Evolutionary conservation across 306 rosid species (phyloP), one percentile per base, ranked within the genome.

Genomic region (Elaeagnus macrophylla): DNA sequence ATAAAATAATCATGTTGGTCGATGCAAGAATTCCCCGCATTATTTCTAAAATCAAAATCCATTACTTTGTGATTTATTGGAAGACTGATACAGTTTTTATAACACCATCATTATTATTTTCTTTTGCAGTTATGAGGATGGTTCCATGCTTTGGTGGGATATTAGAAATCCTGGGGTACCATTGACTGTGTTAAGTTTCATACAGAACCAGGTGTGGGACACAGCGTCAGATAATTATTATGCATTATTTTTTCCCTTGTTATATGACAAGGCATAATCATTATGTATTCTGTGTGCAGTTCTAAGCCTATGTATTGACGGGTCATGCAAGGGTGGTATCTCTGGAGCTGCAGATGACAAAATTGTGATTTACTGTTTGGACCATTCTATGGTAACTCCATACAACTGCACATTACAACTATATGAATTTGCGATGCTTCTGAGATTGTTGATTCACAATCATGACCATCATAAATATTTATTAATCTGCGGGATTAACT

Each of bases 91-190:
- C 7, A 46, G 15, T 66, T 63, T 35, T 19, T 39, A 46, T n/a
- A 14, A 18, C 44, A 43, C 53, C 57, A 50, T 37, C 60, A 5
- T 16, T 41, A 46, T 71, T 46, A 51, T 56, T 53, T 57, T 37
- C 53, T 10, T 66, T 45, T 67, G 70, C 66, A 91, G 97, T 56
- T 87, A 82, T 50, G 95, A 89, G 74, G 97, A 91, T 54, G 97
- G 96, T 52, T 80, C 93, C 65, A 86, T 91, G 96, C 95, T 86
- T 66, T 91, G 87, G 96, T 84, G 97, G 97, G 97, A 91, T 77
- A 37, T 87, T 62, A 74, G 96, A 69, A 77, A 87, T 63, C 83
- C 81, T 0, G 67, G 75, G 39, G 68, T 62, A 68, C 97, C 96
- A 41, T 1, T 82, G 59, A 71, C 93, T 76, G 79, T 45, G 95